Evolutionary conservation across 148 eudicot genomes (phyloP).

Genomic region (Amaranthus cruentus): DNA sequence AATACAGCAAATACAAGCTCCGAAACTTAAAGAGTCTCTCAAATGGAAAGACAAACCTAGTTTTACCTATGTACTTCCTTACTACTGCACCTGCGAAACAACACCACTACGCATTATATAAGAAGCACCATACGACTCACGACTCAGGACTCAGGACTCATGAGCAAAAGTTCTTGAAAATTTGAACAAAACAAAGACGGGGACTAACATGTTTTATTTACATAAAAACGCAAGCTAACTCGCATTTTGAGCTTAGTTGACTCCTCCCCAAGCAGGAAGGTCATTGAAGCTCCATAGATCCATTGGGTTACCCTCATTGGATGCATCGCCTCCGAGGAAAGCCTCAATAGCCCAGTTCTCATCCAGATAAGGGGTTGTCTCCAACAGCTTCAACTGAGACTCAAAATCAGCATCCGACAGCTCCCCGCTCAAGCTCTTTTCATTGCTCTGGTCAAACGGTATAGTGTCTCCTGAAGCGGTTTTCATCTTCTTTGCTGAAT

Average conservation of each 20-base stretch:
- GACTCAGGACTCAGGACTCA: neutral
- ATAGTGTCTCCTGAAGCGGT: conserved; percentile 24
- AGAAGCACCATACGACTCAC: conserved; percentile 3
- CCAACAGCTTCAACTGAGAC: conserved; percentile 29
- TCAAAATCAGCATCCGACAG: conserved; percentile 46
- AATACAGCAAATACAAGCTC: conserved; percentile 27
- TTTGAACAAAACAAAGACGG: conserved; percentile 16
- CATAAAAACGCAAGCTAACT: conserved; percentile 27
- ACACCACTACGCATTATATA: conserved; percentile 19
- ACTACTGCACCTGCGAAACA: conserved; percentile 23
- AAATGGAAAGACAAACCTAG: conserved; percentile 19
- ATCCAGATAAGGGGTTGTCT: conserved; percentile 51
- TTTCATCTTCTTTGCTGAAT: conserved; percentile 58
- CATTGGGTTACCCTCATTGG: conserved; percentile 46
- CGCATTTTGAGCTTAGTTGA: conserved; percentile 34
- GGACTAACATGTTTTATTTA: conserved; percentile 59
- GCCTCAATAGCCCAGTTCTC: conserved; percentile 72
- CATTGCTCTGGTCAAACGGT: conserved; percentile 31
- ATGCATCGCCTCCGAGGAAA: conserved; percentile 49
- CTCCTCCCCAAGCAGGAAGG: conserved; percentile 38
- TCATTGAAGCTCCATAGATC: conserved; percentile 76
- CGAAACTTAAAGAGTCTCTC: neutral
- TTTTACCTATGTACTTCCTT: conserved; percentile 38
- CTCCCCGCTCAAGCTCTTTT: conserved; percentile 32
- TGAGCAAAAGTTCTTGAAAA: conserved; percentile 35